Evolutionary conservation across 164 flowering plant species (phyloP).

Genomic region (Platanus orientalis): DNA sequence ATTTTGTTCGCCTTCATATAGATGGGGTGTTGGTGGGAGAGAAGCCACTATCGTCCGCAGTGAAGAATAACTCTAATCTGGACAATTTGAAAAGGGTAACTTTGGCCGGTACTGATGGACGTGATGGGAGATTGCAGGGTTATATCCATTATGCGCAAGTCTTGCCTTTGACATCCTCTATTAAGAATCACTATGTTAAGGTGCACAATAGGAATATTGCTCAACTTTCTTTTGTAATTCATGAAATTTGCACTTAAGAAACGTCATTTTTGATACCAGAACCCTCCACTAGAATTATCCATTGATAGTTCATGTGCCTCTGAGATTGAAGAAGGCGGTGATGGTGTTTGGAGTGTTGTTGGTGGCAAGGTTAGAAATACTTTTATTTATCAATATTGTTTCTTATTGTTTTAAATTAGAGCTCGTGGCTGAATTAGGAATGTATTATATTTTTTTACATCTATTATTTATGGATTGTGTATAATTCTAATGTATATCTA

Average conservation of each 20-base stretch:
- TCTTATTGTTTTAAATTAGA: no score
- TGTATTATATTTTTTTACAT: background rate
- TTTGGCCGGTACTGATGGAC: constrained; percentile 34
- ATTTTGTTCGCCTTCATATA: constrained; percentile 47
- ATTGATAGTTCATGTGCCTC: constrained; percentile 57
- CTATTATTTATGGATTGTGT: background rate
- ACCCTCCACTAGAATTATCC: constrained; percentile 56
- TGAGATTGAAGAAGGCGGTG: constrained; percentile 71
- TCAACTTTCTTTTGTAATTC: background rate
- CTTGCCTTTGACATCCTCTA: constrained; percentile 28
- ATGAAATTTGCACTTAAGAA: background rate
- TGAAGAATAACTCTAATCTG: constrained; percentile 18
- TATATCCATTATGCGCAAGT: constrained; percentile 48
- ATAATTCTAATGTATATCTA: background rate
- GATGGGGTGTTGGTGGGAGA: constrained; percentile 66
- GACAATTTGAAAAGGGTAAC: constrained; percentile 24
- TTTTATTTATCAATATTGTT: constrained; percentile 8
- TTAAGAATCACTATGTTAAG: constrained; percentile 49
- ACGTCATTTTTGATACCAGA: constrained; percentile 36
- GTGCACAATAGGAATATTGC: constrained; percentile 22
- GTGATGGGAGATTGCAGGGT: constrained; percentile 34
- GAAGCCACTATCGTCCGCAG: constrained; percentile 35
- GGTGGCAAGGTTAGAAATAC: constrained; percentile 75
- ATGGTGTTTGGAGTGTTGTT: constrained; percentile 83
- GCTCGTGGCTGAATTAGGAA: background rate